Percentiles rank a stretch among this genome's conserved stretches.
Evolutionary conservation across 768 basidiomycete genomes (phyloP).

Genomic region (Collybiopsis luxurians): DNA sequence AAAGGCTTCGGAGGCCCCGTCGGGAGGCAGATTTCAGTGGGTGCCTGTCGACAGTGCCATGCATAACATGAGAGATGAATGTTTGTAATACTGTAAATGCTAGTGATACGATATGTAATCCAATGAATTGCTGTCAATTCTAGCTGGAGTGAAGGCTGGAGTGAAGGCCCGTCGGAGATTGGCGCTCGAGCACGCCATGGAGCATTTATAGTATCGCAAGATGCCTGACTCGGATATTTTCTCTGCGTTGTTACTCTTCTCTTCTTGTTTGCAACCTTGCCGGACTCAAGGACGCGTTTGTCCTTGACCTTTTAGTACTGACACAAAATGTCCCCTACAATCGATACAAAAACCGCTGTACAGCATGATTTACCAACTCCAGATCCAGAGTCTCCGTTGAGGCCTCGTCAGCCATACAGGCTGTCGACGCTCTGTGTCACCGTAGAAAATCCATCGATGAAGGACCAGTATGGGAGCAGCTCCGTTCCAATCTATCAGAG

Average conservation of each 20-base stretch:
- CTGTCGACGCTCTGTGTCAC: conserved; percentile 91
- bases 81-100: too few relatives aligned
- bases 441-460: conserved; percentile 86
- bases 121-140: too few relatives aligned
- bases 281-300: neutral
- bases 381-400: conserved; percentile 73
- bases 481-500: conserved; percentile 98
- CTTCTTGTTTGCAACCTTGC: neutral
- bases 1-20: too few relatives aligned
- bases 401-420: conserved; percentile 72
- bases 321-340: conserved; percentile 32
- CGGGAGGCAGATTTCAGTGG: too few relatives aligned
- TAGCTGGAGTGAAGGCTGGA: too few relatives aligned
- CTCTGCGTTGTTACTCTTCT: neutral
- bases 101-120: too few relatives aligned
- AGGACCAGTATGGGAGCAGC: conserved; percentile 94
- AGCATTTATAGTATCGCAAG: too few relatives aligned
- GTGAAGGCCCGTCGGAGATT: too few relatives aligned
- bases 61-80: too few relatives aligned
- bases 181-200: too few relatives aligned
- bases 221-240: neutral
- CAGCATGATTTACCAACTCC: conserved; percentile 71
- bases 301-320: neutral
- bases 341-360: conserved; percentile 33
- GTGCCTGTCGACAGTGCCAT: too few relatives aligned